These are phyloP conservation scores for Scleroderma citrinum DNA, from an alignment of 768 basidiomycete species.

Conservation along the genomic window DNA sequence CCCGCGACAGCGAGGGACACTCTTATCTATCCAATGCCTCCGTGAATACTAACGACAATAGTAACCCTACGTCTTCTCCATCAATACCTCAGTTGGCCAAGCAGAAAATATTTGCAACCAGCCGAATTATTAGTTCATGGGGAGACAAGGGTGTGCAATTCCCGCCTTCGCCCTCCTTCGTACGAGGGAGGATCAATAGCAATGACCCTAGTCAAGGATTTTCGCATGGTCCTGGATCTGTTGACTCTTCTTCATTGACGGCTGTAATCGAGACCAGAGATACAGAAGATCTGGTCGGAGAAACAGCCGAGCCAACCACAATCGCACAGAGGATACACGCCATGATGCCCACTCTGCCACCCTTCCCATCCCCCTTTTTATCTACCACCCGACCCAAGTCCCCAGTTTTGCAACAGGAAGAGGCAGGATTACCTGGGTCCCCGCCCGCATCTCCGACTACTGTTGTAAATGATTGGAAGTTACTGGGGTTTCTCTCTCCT, in stretches of 20 bases:
- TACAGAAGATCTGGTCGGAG: slow-evolving; percentile 4
- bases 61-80: neutral
- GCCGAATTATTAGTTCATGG: slow-evolving; percentile 12
- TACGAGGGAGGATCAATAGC: slow-evolving; percentile 9
- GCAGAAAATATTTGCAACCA: slow-evolving; percentile 12
- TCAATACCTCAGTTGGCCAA: slow-evolving; percentile 10
- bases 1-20: neutral
- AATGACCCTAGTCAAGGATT: slow-evolving; percentile 5
- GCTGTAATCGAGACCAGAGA: slow-evolving; percentile 3
- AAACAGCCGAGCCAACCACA: slow-evolving; percentile 33
- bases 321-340: slow-evolving; percentile 49
- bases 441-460: neutral
- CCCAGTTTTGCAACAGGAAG: neutral
- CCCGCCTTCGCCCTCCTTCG: slow-evolving; percentile 15
- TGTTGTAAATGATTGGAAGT: neutral
- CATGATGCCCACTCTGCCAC: slow-evolving; percentile 42
- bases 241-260: slow-evolving; percentile 6
- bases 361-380: slow-evolving; percentile 13
- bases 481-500: neutral
- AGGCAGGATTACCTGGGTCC: neutral
- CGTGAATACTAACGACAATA: neutral
- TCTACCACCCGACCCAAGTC: slow-evolving; percentile 1
- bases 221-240: slow-evolving; percentile 1
- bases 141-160: slow-evolving; percentile 5
- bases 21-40: neutral